A percentile compares a stretch with the other conserved stretches of the same genome.
These are phyloP conservation scores for Taphrina betulina DNA, from an alignment of 1,139 yeast genomes.

Conservation along the genomic window DNA sequence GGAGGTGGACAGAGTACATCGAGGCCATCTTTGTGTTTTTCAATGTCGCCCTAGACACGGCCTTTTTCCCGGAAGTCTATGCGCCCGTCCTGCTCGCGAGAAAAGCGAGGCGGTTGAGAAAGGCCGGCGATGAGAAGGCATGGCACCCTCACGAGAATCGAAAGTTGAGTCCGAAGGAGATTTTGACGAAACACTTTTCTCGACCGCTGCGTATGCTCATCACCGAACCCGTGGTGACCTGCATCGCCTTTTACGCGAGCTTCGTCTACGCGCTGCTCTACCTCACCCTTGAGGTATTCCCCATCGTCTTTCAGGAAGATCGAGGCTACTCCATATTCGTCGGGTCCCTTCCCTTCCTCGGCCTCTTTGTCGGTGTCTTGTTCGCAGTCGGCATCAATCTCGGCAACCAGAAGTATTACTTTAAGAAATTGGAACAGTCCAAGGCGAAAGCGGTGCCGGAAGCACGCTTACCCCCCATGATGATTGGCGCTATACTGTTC, in stretches of 20 bases:
- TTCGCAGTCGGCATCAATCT: constrained; percentile 53
- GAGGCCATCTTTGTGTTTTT: constrained; percentile 42
- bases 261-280: constrained; percentile 53
- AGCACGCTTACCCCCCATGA: constrained; percentile 57
- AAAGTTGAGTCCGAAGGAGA: constrained; percentile 47
- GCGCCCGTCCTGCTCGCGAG: constrained; percentile 61
- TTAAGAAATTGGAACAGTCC: constrained; percentile 43
- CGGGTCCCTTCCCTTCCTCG: constrained; percentile 58
- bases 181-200: constrained; percentile 44
- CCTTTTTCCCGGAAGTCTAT: constrained; percentile 66
- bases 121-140: constrained; percentile 54
- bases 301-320: constrained; percentile 44
- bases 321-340: constrained; percentile 49
- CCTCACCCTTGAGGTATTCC: constrained; percentile 47
- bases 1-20: constrained; percentile 63
- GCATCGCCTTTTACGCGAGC: constrained; percentile 49
- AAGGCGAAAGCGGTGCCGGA: constrained; percentile 57
- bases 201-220: constrained; percentile 51
- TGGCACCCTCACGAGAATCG: constrained; percentile 51
- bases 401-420: constrained; percentile 43
- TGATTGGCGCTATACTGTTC: constrained; percentile 50
- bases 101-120: constrained; percentile 59
- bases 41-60: constrained; percentile 5
- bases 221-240: constrained; percentile 49
- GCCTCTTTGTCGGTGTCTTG: constrained; percentile 58